These are phyloP conservation scores for Lithospermum erythrorhizon DNA, from an alignment of 257 asterid species.

Conservation along the genomic window DNA sequence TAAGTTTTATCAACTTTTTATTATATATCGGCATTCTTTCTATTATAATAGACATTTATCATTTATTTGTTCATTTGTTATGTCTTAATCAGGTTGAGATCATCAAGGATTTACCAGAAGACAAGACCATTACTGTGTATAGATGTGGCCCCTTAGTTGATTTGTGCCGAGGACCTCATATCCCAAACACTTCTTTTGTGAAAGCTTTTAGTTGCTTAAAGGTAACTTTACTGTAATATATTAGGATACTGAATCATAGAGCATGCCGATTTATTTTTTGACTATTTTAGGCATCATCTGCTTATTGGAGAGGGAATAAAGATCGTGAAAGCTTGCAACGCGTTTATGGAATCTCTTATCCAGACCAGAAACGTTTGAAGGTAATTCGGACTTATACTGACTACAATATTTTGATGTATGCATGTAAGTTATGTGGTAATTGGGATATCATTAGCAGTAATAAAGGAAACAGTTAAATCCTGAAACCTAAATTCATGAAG, in stretches of 20 bases:
- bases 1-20: not conserved
- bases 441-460: not conserved
- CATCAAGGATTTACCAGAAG: conserved; percentile 84
- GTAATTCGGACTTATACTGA: conserved; percentile 25
- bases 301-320: conserved; percentile 95
- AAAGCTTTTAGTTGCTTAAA: conserved; percentile 87
- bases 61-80: not conserved
- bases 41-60: no score
- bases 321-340: conserved; percentile 98
- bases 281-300: conserved; percentile 76
- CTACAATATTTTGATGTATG: not conserved
- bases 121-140: conserved; percentile 86
- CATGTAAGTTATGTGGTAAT: not conserved
- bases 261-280: conserved; percentile 6
- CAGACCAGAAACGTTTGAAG: conserved; percentile 86
- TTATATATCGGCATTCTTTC: not conserved
- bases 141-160: conserved; percentile 98
- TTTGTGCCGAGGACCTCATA: conserved; percentile 98
- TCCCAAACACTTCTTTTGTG: conserved; percentile 89
- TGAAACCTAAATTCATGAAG: not conserved
- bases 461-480: not conserved
- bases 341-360: conserved; percentile 93
- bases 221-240: conserved; percentile 33
- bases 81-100: conserved; percentile 56
- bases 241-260: not conserved